Conservation (phyloP, 2,329 filamentous ascomycete genomes). For the Fusarium chuoi region DNA sequence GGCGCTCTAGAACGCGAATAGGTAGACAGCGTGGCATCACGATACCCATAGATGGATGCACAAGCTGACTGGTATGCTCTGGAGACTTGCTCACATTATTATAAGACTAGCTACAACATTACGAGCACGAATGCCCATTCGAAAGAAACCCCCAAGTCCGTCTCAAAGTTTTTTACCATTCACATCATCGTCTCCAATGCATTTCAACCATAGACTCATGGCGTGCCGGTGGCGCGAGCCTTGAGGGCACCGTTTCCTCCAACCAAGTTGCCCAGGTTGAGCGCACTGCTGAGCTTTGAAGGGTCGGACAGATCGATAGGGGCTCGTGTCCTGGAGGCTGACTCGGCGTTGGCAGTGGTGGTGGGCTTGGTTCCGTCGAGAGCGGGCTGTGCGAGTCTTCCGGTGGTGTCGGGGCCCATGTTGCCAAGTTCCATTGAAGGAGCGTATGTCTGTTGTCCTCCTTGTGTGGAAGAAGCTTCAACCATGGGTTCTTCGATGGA, state of each 20-base stretch:
- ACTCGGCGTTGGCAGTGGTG: conserved; percentile 29
- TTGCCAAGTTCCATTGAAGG: conserved; percentile 41
- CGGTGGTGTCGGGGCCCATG: conserved; percentile 29
- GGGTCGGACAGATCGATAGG: conserved; percentile 52
- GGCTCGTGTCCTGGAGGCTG: conserved; percentile 23
- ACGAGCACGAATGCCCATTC: conserved; percentile 20
- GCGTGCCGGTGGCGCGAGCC: conserved; percentile 28
- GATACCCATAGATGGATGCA: conserved; percentile 44
- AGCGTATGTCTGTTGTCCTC: conserved; percentile 2
- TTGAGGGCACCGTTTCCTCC: conserved; percentile 22
- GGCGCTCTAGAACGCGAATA: conserved; percentile 18
- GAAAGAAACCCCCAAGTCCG: conserved; percentile 14
- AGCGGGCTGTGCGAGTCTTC: conserved; percentile 17
- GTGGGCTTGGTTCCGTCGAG: conserved; percentile 20
- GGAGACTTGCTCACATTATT: conserved; percentile 40
- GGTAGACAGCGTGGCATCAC: conserved; percentile 35
- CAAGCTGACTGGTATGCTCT: conserved; percentile 12
- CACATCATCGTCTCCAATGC: background rate
- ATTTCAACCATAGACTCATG: conserved; percentile 8
- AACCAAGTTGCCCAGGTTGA: conserved; percentile 57
- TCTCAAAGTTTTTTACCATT: conserved; percentile 3
- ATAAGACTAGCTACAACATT: conserved; percentile 35
- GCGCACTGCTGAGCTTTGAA: conserved; percentile 54
- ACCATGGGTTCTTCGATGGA: background rate
- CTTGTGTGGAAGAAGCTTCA: conserved; percentile 4